Conservation (phyloP, 176 grass and related monocot genomes). For the Panicum miliaceum region DNA sequence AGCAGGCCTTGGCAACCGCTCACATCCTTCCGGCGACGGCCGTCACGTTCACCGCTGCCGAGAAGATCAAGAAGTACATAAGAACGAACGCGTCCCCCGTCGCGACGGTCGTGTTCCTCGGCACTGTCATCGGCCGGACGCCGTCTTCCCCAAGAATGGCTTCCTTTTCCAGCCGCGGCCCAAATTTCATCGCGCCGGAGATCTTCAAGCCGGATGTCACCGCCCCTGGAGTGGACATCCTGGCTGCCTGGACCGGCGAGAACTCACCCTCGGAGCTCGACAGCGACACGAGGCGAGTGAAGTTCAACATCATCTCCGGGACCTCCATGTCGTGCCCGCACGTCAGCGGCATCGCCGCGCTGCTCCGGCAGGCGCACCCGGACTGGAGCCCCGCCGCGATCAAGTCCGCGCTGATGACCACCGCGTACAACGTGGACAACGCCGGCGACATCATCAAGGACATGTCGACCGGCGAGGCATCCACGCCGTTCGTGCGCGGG, state of each 20-base stretch:
- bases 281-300: conserved; percentile 43
- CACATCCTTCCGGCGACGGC: conserved; percentile 13
- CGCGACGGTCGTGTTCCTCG: conserved; percentile 41
- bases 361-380: conserved; percentile 40
- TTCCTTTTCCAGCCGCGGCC: conserved; percentile 56
- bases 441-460: conserved; percentile 35
- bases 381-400: conserved; percentile 25
- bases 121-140: conserved; percentile 18
- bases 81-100: neutral
- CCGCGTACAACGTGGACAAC: conserved; percentile 56
- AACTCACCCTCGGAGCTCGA: conserved; percentile 30
- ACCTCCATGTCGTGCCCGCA: conserved; percentile 72
- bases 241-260: conserved; percentile 48
- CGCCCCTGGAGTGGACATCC: conserved; percentile 67
- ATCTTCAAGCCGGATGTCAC: conserved; percentile 69
- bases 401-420: conserved; percentile 62
- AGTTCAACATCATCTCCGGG: conserved; percentile 62
- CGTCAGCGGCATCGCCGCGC: conserved; percentile 61
- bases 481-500: conserved; percentile 36
- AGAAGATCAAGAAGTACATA: conserved; percentile 30
- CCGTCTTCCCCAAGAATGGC: conserved; percentile 48
- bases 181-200: conserved; percentile 32
- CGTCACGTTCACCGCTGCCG: neutral
- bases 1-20: neutral
- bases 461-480: conserved; percentile 17